Evolutionary conservation across 2,329 filamentous ascomycete species (phyloP), one percentile per base, ranked within the genome.

Genomic region (Ophiostoma australiae): DNA sequence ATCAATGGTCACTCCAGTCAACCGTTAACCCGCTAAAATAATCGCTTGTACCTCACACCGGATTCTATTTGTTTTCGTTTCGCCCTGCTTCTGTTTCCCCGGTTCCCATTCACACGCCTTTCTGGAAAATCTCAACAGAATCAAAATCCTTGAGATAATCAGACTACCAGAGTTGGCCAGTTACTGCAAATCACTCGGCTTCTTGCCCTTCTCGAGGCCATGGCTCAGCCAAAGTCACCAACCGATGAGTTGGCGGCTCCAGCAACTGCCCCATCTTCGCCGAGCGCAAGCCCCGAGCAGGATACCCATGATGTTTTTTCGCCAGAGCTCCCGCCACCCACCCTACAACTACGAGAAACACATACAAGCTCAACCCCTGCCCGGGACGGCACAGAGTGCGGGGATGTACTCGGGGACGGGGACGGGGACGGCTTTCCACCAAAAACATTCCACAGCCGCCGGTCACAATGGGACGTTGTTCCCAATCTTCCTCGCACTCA

Each of bases 401-500:
- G 33, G 11, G 69, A 33, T 44, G 23, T 33, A n/a, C 41, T 31
- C 27, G 11, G 52, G 23, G 72, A 71, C 48, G 11, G 52, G 23
- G 72, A 71, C 48, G 72, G 65, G 6, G n/a, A 48, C 15, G 35
- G 35, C 55, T 4, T 33, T 23, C 23, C 63, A 20, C 13, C 37
- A 8, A 72, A 69, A 13, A 33, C 68, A 4, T 65, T 70, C 27
- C 69, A 33, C 41, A 79, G 81, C 31, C 81, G 81, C 70, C 82
- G 83, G 72, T 78, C 80, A 72, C 82, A 82, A 39, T 80, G 87
- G 75, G 88, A 85, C 76, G 91, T 93, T n/a, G 88, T 94, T 20
- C 90, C 93, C 23, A 90, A 90, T 20, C 81, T 97, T 52, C 92
- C 93, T 55, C 87, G 92, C 68, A 84, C 89, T 4, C 87, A 90